These are phyloP conservation scores for Chytriomyces sp. DNA, from an alignment of 192 early-diverging fungal genomes.

Conservation along the genomic window DNA sequence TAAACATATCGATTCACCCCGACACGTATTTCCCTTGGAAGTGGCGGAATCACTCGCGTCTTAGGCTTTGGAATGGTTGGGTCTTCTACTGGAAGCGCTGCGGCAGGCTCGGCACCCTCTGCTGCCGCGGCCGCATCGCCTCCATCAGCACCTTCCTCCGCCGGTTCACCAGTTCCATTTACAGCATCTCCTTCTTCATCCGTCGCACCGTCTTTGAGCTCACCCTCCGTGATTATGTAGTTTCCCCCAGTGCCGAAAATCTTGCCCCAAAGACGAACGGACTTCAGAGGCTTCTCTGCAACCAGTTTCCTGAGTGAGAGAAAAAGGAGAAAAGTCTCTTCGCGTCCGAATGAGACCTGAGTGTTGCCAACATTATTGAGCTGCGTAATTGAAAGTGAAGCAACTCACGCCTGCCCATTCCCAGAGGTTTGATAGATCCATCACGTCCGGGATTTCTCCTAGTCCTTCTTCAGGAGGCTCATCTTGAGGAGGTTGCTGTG, in stretches of 20 bases:
- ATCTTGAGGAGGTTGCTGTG: constrained; percentile 39
- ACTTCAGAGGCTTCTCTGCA: constrained; percentile 54
- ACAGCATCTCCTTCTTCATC: constrained; percentile 53
- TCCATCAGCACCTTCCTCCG: constrained; percentile 11
- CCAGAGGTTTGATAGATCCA: constrained; percentile 58
- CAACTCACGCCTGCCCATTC: constrained; percentile 62
- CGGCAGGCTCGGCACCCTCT: constrained; percentile 17
- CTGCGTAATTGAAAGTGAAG: neutral
- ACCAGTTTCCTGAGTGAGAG: constrained; percentile 57
- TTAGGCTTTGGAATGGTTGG: constrained; percentile 17
- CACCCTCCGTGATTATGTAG: constrained; percentile 62
- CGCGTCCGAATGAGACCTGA: constrained; percentile 53
- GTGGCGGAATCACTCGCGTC: constrained; percentile 35
- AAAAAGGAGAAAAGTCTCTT: constrained; percentile 60
- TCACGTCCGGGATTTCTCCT: constrained; percentile 63
- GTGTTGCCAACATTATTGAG: neutral
- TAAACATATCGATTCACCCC: constrained; percentile 67
- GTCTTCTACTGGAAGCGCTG: constrained; percentile 28
- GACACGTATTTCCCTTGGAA: constrained; percentile 46
- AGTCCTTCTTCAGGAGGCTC: constrained; percentile 40
- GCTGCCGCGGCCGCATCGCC: constrained; percentile 26
- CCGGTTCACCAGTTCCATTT: constrained; percentile 35
- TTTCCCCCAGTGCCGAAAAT: constrained; percentile 42
- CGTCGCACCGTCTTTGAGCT: constrained; percentile 48
- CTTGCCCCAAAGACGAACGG: constrained; percentile 62